Evolutionary conservation across 177 flowering plant genomes (phyloP).

Genomic region (Vitis hybrid): DNA sequence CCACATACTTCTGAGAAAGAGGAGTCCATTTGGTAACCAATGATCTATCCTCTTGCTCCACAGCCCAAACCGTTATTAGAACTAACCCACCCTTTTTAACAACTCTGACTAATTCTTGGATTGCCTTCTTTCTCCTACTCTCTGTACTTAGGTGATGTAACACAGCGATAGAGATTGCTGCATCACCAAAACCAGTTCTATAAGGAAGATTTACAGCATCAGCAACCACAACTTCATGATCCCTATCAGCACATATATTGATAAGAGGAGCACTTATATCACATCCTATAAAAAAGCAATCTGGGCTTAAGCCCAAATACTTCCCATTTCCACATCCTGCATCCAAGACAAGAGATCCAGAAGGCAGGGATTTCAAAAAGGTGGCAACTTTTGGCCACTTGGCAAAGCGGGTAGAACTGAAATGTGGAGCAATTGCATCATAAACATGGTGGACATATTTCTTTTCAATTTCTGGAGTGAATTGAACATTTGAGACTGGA

Average conservation of each 20-base stretch:
- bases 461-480: slow-evolving; percentile 89
- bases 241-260: slow-evolving; percentile 74
- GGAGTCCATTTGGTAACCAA: slow-evolving; percentile 86
- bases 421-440: slow-evolving; percentile 99
- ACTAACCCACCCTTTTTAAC: slow-evolving; percentile 83
- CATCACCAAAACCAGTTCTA: slow-evolving; percentile 80
- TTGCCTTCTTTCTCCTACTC: slow-evolving; percentile 76
- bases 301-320: slow-evolving; percentile 78
- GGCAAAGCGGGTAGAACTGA: slow-evolving; percentile 90
- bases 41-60: slow-evolving; percentile 82
- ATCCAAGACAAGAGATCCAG: slow-evolving; percentile 76
- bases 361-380: slow-evolving; percentile 62
- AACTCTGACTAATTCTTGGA: slow-evolving; percentile 75
- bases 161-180: slow-evolving; percentile 93
- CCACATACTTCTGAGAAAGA: slow-evolving; percentile 55
- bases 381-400: slow-evolving; percentile 95
- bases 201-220: slow-evolving; percentile 97
- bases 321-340: slow-evolving; percentile 99
- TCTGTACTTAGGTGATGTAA: slow-evolving; percentile 93
- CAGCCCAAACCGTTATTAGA: slow-evolving; percentile 96
- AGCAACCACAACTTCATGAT: slow-evolving; percentile 86
- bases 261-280: slow-evolving; percentile 85
- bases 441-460: slow-evolving; percentile 93
- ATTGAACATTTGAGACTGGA: slow-evolving; percentile 40
- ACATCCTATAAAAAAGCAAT: slow-evolving; percentile 79